Percentiles rank a stretch among this genome's conserved stretches.
Evolutionary conservation across 1,139 yeast genomes (phyloP).

Genomic region (Barnettozyma hawaiiensis): DNA sequence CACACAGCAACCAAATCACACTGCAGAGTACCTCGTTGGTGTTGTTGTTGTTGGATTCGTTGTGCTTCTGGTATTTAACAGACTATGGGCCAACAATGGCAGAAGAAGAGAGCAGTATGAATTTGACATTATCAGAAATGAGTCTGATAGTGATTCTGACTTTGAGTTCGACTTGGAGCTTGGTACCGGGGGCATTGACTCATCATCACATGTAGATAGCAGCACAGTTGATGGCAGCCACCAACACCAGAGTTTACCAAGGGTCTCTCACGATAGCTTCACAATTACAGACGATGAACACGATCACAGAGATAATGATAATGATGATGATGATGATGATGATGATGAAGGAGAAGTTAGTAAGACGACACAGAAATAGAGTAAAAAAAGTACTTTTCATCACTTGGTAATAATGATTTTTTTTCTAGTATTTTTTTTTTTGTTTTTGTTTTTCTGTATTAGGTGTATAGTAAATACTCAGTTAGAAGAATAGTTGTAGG

Average conservation of each 20-base stretch:
- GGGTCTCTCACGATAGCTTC: constrained; percentile 4
- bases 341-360: not conserved
- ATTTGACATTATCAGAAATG: constrained; percentile 74
- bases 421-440: not conserved
- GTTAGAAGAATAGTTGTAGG: too few species aligned
- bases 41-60: constrained; percentile 57
- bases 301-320: not conserved
- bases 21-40: constrained; percentile 55
- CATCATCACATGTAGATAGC: not conserved
- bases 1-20: constrained; percentile 36
- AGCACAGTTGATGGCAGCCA: not conserved
- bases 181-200: not conserved
- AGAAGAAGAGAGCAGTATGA: constrained; percentile 67
- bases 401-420: too few species aligned
- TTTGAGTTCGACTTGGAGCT: constrained; percentile 21
- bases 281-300: constrained; percentile 8
- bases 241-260: constrained; percentile 6
- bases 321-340: constrained; percentile 6
- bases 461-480: too few species aligned
- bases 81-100: constrained; percentile 46
- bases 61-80: constrained; percentile 46
- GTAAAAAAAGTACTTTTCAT: too few species aligned
- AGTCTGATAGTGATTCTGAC: constrained; percentile 40
- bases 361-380: constrained; percentile 1
- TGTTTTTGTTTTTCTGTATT: not conserved